These are phyloP conservation scores for Neocatenulostroma microsporum DNA, from an alignment of 2,329 filamentous ascomycete genomes.

Conservation along the genomic window DNA sequence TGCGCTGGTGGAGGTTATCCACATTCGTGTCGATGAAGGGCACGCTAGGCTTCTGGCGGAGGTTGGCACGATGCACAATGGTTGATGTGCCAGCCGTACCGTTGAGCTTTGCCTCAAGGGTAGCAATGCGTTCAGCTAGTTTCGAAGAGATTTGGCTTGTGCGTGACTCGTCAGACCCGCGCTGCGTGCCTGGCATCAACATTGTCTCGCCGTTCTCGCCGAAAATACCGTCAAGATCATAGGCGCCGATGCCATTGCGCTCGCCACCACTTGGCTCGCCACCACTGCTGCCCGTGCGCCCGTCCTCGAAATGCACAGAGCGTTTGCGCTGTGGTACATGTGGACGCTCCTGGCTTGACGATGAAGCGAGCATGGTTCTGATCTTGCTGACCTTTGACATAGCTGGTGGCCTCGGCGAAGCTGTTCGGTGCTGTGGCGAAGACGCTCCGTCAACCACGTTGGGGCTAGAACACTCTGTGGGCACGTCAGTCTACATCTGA, in stretches of 20 bases:
- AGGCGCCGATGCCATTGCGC: constrained; percentile 7
- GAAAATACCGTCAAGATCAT: constrained; percentile 17
- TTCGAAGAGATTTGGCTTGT: constrained; percentile 8
- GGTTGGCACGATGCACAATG: constrained; percentile 20
- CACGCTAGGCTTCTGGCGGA: constrained; percentile 16
- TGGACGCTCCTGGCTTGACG: constrained; percentile 9
- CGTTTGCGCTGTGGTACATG: constrained; percentile 15
- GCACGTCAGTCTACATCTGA: background rate
- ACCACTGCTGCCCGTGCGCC: no score
- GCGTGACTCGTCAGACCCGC: constrained; percentile 6
- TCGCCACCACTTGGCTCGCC: no score
- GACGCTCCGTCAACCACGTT: constrained; percentile 14
- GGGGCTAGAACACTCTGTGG: background rate
- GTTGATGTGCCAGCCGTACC: constrained; percentile 16
- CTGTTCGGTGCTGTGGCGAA: constrained; percentile 17
- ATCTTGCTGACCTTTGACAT: constrained; percentile 8
- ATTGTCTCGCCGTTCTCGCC: constrained; percentile 2
- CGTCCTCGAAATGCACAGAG: constrained; percentile 23
- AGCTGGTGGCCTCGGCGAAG: constrained; percentile 14
- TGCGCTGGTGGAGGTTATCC: constrained; percentile 8
- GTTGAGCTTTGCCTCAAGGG: constrained; percentile 18
- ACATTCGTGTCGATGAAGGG: constrained; percentile 19
- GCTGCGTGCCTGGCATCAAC: constrained; percentile 2
- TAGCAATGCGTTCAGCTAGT: constrained; percentile 13
- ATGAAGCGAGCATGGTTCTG: constrained; percentile 7